These are phyloP conservation scores for Ceratocystis cacaofunesta DNA, from an alignment of 2,329 filamentous ascomycete species.

Conservation along the genomic window DNA sequence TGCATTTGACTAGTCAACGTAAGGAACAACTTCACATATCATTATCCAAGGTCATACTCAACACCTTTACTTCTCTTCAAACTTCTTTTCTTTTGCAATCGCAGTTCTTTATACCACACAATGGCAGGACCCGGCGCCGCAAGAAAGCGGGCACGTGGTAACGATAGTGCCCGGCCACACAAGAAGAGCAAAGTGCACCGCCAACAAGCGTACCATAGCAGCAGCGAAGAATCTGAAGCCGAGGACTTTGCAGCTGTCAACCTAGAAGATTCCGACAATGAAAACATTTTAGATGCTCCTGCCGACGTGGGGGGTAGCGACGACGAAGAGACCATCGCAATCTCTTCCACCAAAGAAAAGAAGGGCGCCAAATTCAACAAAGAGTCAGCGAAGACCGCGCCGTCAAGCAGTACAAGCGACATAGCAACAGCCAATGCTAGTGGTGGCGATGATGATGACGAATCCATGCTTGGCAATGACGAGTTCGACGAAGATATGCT, in stretches of 20 bases:
- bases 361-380: slow-evolving; percentile 10
- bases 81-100: not conserved
- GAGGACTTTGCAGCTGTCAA: slow-evolving; percentile 37
- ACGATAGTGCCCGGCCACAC: slow-evolving; percentile 27
- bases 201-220: slow-evolving; percentile 37
- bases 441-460: slow-evolving; percentile 19
- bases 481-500: slow-evolving; percentile 22
- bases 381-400: slow-evolving; percentile 19
- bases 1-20: not conserved
- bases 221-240: slow-evolving; percentile 30
- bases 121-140: slow-evolving; percentile 13
- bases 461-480: slow-evolving; percentile 24
- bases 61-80: not conserved
- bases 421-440: slow-evolving; percentile 18
- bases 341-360: slow-evolving; percentile 21
- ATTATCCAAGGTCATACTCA: not conserved
- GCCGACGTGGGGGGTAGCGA: slow-evolving; percentile 32
- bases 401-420: slow-evolving; percentile 20
- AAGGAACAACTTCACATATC: not conserved
- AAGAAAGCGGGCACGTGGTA: slow-evolving; percentile 25
- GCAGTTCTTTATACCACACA: not conserved
- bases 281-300: slow-evolving; percentile 38
- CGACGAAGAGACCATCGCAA: slow-evolving; percentile 23
- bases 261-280: slow-evolving; percentile 43
- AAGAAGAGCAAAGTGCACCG: slow-evolving; percentile 30